A percentile compares a stretch with the other conserved stretches of the same genome.
Conservation (phyloP, 2,329 filamentous ascomycete species). For the Phaeosphaeriaceae sp. region DNA sequence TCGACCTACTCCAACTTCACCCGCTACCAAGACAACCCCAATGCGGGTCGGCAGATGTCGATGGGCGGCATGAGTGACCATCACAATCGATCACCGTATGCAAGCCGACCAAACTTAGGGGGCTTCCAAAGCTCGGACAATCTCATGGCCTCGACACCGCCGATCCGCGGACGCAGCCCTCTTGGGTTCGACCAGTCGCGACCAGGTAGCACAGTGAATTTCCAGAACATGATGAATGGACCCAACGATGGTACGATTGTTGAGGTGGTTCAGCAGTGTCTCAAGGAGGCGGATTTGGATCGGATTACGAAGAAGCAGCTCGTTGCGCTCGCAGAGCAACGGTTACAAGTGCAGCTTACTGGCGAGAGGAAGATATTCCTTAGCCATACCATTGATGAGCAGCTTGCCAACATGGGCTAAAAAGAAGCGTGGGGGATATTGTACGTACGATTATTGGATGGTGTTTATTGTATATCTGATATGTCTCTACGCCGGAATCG, state of each 20-base stretch:
- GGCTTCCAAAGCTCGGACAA: constrained; percentile 52
- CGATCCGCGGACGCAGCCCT: constrained; percentile 55
- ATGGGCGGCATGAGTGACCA: constrained; percentile 62
- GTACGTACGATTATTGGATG: constrained; percentile 25
- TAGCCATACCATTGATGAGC: constrained; percentile 89
- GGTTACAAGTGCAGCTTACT: constrained; percentile 84
- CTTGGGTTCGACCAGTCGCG: constrained; percentile 56
- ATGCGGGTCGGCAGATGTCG: constrained; percentile 64
- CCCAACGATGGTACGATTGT: constrained; percentile 82
- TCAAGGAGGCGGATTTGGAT: constrained; percentile 89
- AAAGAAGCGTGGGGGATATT: constrained; percentile 15
- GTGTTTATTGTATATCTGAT: constrained; percentile 15
- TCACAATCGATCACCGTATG: constrained; percentile 46
- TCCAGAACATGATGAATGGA: constrained; percentile 64
- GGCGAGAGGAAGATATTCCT: constrained; percentile 89
- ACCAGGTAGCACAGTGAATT: constrained; percentile 64
- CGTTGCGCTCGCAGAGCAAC: constrained; percentile 85
- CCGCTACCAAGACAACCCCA: constrained; percentile 68
- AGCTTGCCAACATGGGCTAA: constrained; percentile 89
- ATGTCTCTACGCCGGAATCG: constrained; percentile 17
- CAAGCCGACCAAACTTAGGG: constrained; percentile 48
- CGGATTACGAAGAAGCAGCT: constrained; percentile 98
- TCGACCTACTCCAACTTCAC: constrained; percentile 72
- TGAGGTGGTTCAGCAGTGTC: constrained; percentile 81
- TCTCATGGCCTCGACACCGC: constrained; percentile 47